These are phyloP conservation scores for Coniella vitis DNA, from an alignment of 2,329 filamentous ascomycete species.

Conservation along the genomic window DNA sequence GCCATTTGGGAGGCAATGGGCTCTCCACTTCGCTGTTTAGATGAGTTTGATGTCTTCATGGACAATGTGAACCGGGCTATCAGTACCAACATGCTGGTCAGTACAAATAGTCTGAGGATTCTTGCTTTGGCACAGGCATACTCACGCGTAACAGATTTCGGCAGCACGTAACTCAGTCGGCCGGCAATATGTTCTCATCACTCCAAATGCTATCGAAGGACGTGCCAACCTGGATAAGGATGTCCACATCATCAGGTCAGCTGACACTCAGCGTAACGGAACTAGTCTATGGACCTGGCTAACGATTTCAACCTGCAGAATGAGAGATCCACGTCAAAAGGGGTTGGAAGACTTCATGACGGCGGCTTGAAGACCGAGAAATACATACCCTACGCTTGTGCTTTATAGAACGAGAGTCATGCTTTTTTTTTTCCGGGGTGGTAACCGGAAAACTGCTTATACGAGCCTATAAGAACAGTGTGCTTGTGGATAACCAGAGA, in stretches of 20 bases:
- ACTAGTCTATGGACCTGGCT: not conserved
- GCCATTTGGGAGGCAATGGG: conserved; percentile 98
- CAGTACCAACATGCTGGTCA: conserved; percentile 86
- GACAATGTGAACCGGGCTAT: conserved; percentile 91
- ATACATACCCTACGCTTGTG: no score
- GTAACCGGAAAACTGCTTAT: no score
- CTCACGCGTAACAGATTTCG: conserved; percentile 52
- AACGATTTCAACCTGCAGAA: conserved; percentile 27
- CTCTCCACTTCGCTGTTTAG: conserved; percentile 85
- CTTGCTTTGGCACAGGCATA: not conserved
- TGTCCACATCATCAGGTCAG: conserved; percentile 70
- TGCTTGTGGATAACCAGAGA: not conserved
- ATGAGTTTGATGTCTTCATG: conserved; percentile 99
- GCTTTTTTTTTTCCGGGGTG: no score
- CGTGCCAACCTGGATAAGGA: conserved; percentile 54
- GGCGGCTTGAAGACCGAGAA: not conserved
- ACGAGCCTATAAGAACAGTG: not conserved
- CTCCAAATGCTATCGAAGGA: conserved; percentile 74
- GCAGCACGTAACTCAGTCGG: conserved; percentile 82
- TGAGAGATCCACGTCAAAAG: conserved; percentile 54
- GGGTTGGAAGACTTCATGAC: conserved; percentile 28
- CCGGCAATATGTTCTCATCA: conserved; percentile 92
- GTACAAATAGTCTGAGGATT: conserved; percentile 24
- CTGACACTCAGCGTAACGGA: not conserved
- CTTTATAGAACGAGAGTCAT: no score